Evolutionary conservation across 352 stramenopile species (phyloP), one percentile per base, ranked within the genome.

Genomic region (Phytopythium vexans): DNA sequence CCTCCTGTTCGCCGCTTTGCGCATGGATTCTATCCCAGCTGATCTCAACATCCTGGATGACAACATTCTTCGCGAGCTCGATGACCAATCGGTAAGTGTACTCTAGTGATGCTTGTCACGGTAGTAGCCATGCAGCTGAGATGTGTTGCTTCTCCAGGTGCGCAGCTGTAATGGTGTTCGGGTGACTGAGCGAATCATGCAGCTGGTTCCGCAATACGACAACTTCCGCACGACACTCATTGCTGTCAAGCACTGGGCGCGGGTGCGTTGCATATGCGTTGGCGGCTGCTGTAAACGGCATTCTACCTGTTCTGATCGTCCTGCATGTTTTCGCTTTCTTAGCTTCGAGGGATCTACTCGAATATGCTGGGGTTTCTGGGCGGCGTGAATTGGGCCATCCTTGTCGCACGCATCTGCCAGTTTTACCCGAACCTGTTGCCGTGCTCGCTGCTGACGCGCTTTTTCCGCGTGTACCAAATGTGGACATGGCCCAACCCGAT

Each of bases 321-420:
- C 52, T 39, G 8, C 45, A 58, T 43, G 52, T 63, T 53, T n/a
- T 35, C 52, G 16, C 21, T 38, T 47, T n/a, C 60, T 14, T 48
- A 94, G 74, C 66, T 93, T 39, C 88, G 97, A 31, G 97, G 97
- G 34, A 83, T 99, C 52, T 99, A 99, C 70, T 98, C 90, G n/a
- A 99, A 99, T 74, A 95, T 99, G 34, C 73, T 99, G 27, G 97
- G 97, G 12, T 99, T 99, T 61, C 69, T 99, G 1, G 97, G 97
- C 42, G 97, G 97, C 12, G 91, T 99, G 2, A 99, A 99, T 70
- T 99, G 89, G 81, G 97, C 96, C 31, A 99, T 99, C 50, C 78
- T 99, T 15, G 94, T 98, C 11, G 96, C 93, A 37, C 91, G 90
- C 32, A 88, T 99, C 11, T 99, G 89, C 61, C 92, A 98, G 64